Evolutionary conservation across 2,329 filamentous ascomycete genomes (phyloP).

Genomic region (Colletotrichum sp.): DNA sequence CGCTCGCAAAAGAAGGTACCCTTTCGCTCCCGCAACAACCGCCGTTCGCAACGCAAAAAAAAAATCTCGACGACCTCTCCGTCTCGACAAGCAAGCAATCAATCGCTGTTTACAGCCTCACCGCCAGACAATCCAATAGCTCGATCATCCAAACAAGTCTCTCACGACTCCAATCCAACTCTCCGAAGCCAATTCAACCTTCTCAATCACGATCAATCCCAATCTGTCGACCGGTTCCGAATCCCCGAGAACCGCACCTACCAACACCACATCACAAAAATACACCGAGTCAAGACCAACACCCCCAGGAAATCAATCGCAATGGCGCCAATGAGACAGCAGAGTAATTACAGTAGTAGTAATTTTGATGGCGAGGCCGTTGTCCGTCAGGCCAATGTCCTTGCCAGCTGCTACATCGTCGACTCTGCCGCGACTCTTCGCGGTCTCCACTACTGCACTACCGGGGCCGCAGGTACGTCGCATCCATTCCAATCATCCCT

Average conservation of each 20-base stretch:
- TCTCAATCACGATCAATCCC: not conserved
- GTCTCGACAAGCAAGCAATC: not conserved
- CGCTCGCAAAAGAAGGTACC: constrained; percentile 7
- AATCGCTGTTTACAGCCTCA: not conserved
- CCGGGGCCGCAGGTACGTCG: constrained; percentile 75
- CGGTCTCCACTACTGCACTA: constrained; percentile 96
- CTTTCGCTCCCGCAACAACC: not conserved
- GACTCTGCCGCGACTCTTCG: constrained; percentile 74
- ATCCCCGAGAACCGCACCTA: constrained; percentile 11
- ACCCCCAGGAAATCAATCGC: constrained; percentile 33
- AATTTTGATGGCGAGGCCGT: constrained; percentile 73
- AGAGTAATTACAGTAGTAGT: constrained; percentile 73
- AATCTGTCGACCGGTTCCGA: constrained; percentile 4
- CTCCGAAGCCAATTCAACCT: not conserved
- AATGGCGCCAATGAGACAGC: constrained; percentile 76
- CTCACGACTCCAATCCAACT: not conserved
- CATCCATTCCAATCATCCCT: not conserved
- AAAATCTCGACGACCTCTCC: not conserved
- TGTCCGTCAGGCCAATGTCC: constrained; percentile 73
- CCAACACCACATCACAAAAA: constrained; percentile 14
- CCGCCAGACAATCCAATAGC: not conserved
- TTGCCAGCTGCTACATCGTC: constrained; percentile 91
- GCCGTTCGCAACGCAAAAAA: not conserved
- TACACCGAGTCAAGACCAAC: constrained; percentile 24
- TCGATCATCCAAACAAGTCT: not conserved